Conservation (phyloP, 805 yeast genomes). For the Candida sonorensis region DNA sequence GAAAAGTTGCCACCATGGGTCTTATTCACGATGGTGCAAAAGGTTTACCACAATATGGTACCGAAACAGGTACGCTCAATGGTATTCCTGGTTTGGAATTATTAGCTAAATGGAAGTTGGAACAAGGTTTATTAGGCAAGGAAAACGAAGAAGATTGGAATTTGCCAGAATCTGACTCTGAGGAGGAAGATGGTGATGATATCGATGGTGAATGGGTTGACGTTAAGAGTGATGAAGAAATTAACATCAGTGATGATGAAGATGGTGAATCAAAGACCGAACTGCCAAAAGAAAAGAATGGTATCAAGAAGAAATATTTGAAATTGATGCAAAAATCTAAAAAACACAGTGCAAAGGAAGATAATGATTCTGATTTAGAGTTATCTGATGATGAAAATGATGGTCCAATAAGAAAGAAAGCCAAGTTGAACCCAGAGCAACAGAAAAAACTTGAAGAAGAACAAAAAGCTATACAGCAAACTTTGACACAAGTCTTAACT, state of each 20-base stretch:
- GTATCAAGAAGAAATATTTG: conserved; percentile 29
- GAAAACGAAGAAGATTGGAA: conserved; percentile 58
- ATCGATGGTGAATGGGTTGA: conserved; percentile 91
- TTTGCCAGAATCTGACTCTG: conserved; percentile 49
- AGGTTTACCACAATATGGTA: conserved; percentile 63
- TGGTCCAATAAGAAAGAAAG: conserved; percentile 27
- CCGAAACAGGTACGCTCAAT: conserved; percentile 53
- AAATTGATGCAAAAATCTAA: conserved; percentile 26
- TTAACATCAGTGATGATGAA: conserved; percentile 44
- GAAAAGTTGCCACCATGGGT: conserved; percentile 84
- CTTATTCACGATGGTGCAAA: conserved; percentile 50
- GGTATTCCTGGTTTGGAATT: conserved; percentile 89
- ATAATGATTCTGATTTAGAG: conserved; percentile 44
- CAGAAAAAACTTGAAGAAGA: conserved; percentile 39
- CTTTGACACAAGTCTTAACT: conserved; percentile 53
- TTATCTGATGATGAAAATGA: conserved; percentile 35
- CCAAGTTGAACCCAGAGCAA: conserved; percentile 24
- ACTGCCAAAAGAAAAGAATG: conserved; percentile 26
- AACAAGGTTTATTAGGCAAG: conserved; percentile 47
- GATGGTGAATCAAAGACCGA: conserved; percentile 36
- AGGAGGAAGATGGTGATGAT: conserved; percentile 44
- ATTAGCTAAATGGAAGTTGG: conserved; percentile 76
- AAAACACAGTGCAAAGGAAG: conserved; percentile 27
- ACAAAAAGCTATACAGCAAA: conserved; percentile 52
- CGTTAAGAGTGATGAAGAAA: conserved; percentile 76